Evolutionary conservation across 1,284 basidiomycete genomes (phyloP), one percentile per base, ranked within the genome.

Genomic region (Ustilago tritici): DNA sequence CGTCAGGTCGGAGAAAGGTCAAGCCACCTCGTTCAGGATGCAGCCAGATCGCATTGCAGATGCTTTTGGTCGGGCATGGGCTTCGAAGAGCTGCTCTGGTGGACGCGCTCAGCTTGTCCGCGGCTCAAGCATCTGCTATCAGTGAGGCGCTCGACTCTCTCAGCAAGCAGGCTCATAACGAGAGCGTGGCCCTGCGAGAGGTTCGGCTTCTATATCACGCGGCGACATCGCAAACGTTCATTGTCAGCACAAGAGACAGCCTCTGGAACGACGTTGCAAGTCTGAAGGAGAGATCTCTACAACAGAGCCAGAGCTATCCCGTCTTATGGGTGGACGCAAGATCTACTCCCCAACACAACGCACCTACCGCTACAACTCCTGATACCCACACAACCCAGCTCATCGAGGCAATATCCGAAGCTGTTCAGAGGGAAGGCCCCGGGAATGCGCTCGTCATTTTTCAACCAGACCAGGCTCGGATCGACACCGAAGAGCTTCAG

Each of bases 61-160:
- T 67, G 19, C 57, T 64, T 3, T 4, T 72, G 6, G 54, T 67
- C 3, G 61, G 64, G 9, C 34, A 38, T 11, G 70, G 70, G 2
- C 47, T 72, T 2, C 70, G 70, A 19, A 63, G 70, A 54, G 70
- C 65, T n/a, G 70, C 65, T 32, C 34, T 72, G 17, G 55, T 72
- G 7, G 70, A 72, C 15, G 56, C 61, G 14, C 40, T 72, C 9
- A 50, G 56, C 28, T 23, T 72, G 34, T 57, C 61, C 2, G 14
- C 41, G 9, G 53, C 53, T 7, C 70, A 72, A 47, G 61, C 65
- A 6, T 56, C 56, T 10, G 61, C 64, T 3, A 34, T 71, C 53
- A 35, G 61, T 41, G 32, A 11, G 56, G 56, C 17, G 34, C 60
- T 71, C 10, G 35, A 3, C 1, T 12, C 34, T 2, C 0, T 19